These are phyloP conservation scores for Kwoniella mangroviensis DNA, from an alignment of 768 basidiomycete species.

Conservation along the genomic window DNA sequence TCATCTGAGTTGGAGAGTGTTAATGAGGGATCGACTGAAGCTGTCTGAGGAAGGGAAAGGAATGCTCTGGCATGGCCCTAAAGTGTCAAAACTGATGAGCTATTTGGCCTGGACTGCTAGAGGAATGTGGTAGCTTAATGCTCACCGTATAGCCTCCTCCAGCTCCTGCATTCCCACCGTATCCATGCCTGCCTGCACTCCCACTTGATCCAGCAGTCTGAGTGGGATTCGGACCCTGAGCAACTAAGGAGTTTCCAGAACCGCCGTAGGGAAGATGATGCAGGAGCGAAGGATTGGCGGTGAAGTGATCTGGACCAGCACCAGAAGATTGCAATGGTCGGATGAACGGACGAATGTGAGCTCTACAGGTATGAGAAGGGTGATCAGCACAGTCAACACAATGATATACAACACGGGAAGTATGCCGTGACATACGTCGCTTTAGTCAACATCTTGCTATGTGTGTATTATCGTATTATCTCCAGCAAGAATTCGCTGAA, in stretches of 20 bases:
- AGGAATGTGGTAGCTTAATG: neutral
- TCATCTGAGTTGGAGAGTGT: slow-evolving; percentile 24
- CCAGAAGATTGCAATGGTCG: slow-evolving; percentile 42
- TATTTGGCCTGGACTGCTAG: neutral
- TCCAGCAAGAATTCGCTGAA: too few relatives aligned
- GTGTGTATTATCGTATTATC: neutral
- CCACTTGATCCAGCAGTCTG: slow-evolving; percentile 28
- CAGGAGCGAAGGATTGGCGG: slow-evolving; percentile 52
- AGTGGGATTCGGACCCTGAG: slow-evolving; percentile 20
- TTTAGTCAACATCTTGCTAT: slow-evolving; percentile 46
- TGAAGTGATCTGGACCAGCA: slow-evolving; percentile 51
- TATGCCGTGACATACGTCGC: slow-evolving; percentile 37
- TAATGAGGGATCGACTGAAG: slow-evolving; percentile 40
- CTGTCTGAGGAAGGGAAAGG: slow-evolving; percentile 42
- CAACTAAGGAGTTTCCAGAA: slow-evolving; percentile 20
- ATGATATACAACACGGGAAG: neutral
- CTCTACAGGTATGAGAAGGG: slow-evolving; percentile 25
- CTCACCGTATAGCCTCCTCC: slow-evolving; percentile 49
- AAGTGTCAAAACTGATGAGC: slow-evolving; percentile 5
- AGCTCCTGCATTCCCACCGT: slow-evolving; percentile 42
- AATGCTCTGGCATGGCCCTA: slow-evolving; percentile 53
- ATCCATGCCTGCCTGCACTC: slow-evolving; percentile 38
- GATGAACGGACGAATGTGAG: slow-evolving; percentile 55
- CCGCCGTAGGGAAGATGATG: slow-evolving; percentile 49
- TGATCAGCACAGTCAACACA: neutral